These are phyloP conservation scores for Pichia heedii DNA, from an alignment of 805 yeast species.

Conservation along the genomic window DNA sequence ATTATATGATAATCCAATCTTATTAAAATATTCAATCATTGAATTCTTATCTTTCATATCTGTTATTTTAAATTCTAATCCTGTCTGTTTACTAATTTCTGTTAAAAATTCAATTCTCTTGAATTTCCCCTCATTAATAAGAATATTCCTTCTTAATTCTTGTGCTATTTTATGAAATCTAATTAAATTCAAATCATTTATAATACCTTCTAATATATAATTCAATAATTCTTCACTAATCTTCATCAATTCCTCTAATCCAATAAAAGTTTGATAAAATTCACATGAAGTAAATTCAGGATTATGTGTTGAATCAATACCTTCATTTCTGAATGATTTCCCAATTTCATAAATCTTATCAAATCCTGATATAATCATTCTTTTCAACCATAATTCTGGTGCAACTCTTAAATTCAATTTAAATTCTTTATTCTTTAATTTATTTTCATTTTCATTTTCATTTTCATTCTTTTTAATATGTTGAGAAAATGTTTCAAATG, in stretches of 20 bases:
- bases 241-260: constrained; percentile 55
- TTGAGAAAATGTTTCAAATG: constrained; percentile 49
- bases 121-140: constrained; percentile 24
- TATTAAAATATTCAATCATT: background rate
- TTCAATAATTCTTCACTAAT: constrained; percentile 52
- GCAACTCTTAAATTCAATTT: constrained; percentile 70
- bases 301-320: constrained; percentile 86
- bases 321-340: constrained; percentile 80
- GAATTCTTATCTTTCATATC: background rate
- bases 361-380: constrained; percentile 74
- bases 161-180: constrained; percentile 19
- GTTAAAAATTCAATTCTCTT: constrained; percentile 55
- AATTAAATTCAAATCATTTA: constrained; percentile 10
- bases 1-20: background rate
- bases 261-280: constrained; percentile 67
- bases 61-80: constrained; percentile 17
- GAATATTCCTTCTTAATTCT: constrained; percentile 11
- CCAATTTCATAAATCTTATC: constrained; percentile 87
- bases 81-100: constrained; percentile 48
- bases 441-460: constrained; percentile 21
- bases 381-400: constrained; percentile 91
- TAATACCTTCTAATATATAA: constrained; percentile 29
- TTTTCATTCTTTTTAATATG: constrained; percentile 18
- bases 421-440: constrained; percentile 2
- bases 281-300: constrained; percentile 92